phyloP scores from a whole-genome alignment of 75 land plant genomes.

The Gnetum montanum region DNA sequence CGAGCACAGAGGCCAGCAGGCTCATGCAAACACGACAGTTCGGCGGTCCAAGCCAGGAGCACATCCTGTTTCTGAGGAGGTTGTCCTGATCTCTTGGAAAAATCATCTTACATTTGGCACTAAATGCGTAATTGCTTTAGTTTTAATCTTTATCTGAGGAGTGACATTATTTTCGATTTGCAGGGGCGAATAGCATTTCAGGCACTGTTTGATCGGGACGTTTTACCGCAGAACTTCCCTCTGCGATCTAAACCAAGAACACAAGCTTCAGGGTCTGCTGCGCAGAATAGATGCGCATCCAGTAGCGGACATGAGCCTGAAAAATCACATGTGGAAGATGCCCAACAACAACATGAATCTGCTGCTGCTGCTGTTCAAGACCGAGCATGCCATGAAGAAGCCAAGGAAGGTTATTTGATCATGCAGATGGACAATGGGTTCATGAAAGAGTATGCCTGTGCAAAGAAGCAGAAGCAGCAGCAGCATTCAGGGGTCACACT shows the following conservation, averaged over 20 bases:
- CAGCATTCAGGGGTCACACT: constrained; percentile 2
- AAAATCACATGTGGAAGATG: not conserved
- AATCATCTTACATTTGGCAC: too few species aligned
- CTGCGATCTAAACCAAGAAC: constrained; percentile 4
- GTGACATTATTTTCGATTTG: constrained; percentile 2
- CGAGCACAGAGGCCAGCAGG: constrained; percentile 3
- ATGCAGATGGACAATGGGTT: not conserved
- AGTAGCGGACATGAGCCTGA: not conserved
- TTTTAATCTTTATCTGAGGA: too few species aligned
- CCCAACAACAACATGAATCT: not conserved
- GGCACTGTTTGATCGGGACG: constrained; percentile 53
- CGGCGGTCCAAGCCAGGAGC: constrained; percentile 31
- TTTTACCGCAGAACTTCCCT: constrained; percentile 65
- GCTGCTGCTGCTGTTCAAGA: too few species aligned
- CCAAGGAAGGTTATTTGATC: not conserved
- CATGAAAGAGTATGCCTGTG: not conserved
- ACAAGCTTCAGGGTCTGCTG: not conserved
- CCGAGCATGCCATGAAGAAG: not conserved
- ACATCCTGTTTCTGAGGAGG: constrained; percentile 68
- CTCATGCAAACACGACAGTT: constrained; percentile 15
- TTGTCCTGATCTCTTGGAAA: constrained; percentile 5
- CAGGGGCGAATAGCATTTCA: constrained; percentile 72
- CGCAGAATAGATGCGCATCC: not conserved
- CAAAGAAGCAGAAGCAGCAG: not conserved
- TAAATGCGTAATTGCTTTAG: too few species aligned